phyloP scores from a whole-genome alignment of 2,329 filamentous ascomycete species.

The Venturia aucupariae region DNA sequence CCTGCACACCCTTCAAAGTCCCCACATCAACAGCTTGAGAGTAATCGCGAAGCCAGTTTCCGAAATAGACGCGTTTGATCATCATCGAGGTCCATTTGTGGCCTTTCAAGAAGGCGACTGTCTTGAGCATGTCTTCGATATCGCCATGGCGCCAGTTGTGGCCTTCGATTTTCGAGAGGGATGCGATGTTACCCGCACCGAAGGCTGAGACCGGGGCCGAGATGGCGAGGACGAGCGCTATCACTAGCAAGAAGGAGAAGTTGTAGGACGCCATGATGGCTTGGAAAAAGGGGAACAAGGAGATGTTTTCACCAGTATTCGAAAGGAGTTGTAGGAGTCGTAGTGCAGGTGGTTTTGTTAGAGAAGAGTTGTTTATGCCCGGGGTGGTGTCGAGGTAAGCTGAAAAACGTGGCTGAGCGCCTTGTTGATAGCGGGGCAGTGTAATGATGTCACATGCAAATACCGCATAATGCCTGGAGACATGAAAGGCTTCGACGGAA shows the following conservation, averaged over 20 bases:
- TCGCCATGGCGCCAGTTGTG: slow-evolving; percentile 45
- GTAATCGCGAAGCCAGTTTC: slow-evolving; percentile 42
- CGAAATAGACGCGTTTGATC: slow-evolving; percentile 39
- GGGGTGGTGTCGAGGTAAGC: background rate
- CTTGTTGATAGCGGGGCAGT: background rate
- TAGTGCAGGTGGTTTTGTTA: background rate
- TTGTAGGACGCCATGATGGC: slow-evolving; percentile 13
- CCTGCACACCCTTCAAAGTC: slow-evolving; percentile 43
- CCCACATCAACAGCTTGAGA: slow-evolving; percentile 46
- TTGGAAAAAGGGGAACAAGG: background rate
- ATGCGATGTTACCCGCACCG: slow-evolving; percentile 40
- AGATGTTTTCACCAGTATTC: background rate
- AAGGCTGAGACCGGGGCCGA: slow-evolving; percentile 30
- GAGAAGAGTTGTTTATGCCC: background rate
- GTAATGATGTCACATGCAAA: background rate
- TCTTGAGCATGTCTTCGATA: slow-evolving; percentile 43
- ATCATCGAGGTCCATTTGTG: slow-evolving; percentile 37
- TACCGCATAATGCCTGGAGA: no score
- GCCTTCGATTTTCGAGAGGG: slow-evolving; percentile 35
- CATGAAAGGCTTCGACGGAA: no score
- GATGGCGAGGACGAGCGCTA: slow-evolving; percentile 16
- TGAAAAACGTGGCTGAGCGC: background rate
- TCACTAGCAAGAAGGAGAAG: slow-evolving; percentile 11
- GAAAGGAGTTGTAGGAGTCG: background rate
- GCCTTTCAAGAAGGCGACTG: slow-evolving; percentile 36